Conservation (phyloP, 257 asterid genomes). For the Haberlea rhodopensis region DNA sequence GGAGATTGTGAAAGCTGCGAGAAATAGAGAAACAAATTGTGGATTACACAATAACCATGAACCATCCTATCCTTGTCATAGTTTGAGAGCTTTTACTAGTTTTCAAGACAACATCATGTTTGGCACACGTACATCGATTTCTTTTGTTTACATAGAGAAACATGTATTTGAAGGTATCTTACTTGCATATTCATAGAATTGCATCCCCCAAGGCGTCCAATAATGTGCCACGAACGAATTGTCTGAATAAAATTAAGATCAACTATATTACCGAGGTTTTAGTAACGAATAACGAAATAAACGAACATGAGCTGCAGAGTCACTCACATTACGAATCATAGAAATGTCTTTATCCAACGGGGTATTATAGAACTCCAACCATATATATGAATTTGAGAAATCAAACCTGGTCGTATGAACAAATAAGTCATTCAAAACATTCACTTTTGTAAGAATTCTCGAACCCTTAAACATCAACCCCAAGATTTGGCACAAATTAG, state of each 20-base stretch:
- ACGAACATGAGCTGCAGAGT: conserved; percentile 13
- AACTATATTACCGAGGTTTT: conserved; percentile 22
- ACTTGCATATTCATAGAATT: conserved; percentile 98
- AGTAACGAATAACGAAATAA: conserved; percentile 24
- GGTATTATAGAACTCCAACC: conserved; percentile 89
- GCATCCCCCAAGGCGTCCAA: conserved; percentile 98
- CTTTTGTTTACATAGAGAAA: conserved; percentile 1
- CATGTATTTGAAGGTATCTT: conserved; percentile 24
- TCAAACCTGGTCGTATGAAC: conserved; percentile 54
- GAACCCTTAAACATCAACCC: not conserved
- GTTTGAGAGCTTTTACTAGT: not conserved
- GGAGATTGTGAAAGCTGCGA: conserved; percentile 73
- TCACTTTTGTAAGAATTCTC: conserved; percentile 2
- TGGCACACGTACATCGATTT: conserved; percentile 3
- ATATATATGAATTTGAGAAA: conserved; percentile 77
- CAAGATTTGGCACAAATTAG: not conserved
- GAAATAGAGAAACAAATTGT: conserved; percentile 21
- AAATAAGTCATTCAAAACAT: conserved; percentile 16
- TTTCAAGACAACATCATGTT: not conserved
- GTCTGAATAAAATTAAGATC: conserved; percentile 48
- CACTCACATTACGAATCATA: conserved; percentile 77
- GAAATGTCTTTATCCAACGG: conserved; percentile 77
- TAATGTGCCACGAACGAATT: conserved; percentile 85
- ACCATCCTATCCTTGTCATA: not conserved
- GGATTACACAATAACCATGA: conserved; percentile 10